Percentiles rank a stretch among this genome's conserved stretches.
Evolutionary conservation across 2,329 filamentous ascomycete genomes (phyloP).

Genomic region (Paradendryphiella salina): DNA sequence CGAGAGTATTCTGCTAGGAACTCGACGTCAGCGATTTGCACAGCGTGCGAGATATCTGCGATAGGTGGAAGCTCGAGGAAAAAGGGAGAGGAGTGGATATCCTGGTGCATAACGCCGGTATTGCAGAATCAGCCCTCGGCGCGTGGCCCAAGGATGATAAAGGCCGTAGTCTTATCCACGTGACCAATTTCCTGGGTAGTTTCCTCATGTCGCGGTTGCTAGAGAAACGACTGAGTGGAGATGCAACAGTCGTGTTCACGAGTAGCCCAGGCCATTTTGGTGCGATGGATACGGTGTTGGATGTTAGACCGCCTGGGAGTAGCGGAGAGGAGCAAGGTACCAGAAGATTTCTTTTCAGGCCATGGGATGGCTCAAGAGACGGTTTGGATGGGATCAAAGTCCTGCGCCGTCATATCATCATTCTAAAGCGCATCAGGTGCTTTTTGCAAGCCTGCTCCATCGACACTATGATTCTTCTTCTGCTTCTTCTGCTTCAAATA

Average conservation of each 20-base stretch:
- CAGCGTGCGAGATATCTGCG: slow-evolving; percentile 20
- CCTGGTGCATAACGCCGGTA: slow-evolving; percentile 25
- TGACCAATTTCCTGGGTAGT: slow-evolving; percentile 22
- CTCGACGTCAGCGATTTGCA: slow-evolving; percentile 15
- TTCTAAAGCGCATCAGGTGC: slow-evolving; percentile 22
- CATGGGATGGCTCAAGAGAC: background rate
- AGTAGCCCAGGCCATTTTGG: slow-evolving; percentile 16
- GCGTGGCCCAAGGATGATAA: slow-evolving; percentile 2
- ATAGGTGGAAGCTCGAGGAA: slow-evolving; percentile 6
- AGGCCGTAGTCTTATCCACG: slow-evolving; percentile 14
- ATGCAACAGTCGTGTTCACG: slow-evolving; percentile 18
- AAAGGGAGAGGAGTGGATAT: slow-evolving; percentile 17
- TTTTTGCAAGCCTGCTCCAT: slow-evolving; percentile 17
- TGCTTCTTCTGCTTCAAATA: background rate
- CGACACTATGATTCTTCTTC: slow-evolving; percentile 2
- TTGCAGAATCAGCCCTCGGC: slow-evolving; percentile 4
- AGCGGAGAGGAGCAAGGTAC: too few species aligned
- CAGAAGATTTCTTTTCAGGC: too few species aligned
- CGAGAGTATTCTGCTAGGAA: slow-evolving; percentile 12
- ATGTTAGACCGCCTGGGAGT: background rate
- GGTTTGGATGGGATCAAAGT: background rate
- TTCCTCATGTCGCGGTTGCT: slow-evolving; percentile 21
- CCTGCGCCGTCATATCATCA: slow-evolving; percentile 5
- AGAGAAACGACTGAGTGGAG: slow-evolving; percentile 6
- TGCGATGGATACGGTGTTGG: background rate